These are phyloP conservation scores for Stephania yunnanensis DNA, from an alignment of 164 flowering plant genomes.

Conservation along the genomic window DNA sequence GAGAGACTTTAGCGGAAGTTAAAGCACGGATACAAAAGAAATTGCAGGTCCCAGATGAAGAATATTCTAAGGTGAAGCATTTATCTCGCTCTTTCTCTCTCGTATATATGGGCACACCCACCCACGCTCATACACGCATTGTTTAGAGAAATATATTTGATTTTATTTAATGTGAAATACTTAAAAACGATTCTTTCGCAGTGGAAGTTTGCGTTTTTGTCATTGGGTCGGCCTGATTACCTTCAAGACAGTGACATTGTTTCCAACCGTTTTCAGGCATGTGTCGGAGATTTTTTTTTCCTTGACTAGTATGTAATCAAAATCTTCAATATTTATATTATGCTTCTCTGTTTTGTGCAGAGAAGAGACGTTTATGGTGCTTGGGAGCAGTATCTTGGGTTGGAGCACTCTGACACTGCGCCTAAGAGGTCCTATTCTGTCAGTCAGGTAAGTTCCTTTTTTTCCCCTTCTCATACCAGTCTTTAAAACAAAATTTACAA, in stretches of 20 bases:
- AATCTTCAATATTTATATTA: not conserved
- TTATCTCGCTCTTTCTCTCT: not conserved
- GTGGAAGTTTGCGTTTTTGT: slow-evolving; percentile 94
- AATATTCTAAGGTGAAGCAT: slow-evolving; percentile 68
- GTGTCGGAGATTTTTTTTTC: not conserved
- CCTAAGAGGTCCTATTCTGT: slow-evolving; percentile 81
- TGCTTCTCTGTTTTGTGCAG: slow-evolving; percentile 27
- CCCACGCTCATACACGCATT: not conserved
- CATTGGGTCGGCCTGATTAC: slow-evolving; percentile 85
- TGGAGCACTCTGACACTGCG: slow-evolving; percentile 88
- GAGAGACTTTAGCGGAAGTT: slow-evolving; percentile 85
- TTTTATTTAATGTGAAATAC: not conserved
- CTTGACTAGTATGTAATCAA: not conserved
- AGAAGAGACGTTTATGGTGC: slow-evolving; percentile 96
- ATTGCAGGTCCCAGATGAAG: slow-evolving; percentile 88
- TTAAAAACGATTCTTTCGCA: slow-evolving; percentile 20
- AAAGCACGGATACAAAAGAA: slow-evolving; percentile 85
- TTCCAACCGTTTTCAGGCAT: slow-evolving; percentile 82
- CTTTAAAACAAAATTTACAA: not conserved
- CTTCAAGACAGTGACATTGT: slow-evolving; percentile 73
- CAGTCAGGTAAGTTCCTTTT: slow-evolving; percentile 59
- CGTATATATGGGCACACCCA: not conserved
- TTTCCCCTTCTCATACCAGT: not conserved
- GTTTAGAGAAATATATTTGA: not conserved
- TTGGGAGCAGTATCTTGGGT: slow-evolving; percentile 96